phyloP scores from a whole-genome alignment of 2,329 filamentous ascomycete genomes.

The Neoarthrinium moseri region DNA sequence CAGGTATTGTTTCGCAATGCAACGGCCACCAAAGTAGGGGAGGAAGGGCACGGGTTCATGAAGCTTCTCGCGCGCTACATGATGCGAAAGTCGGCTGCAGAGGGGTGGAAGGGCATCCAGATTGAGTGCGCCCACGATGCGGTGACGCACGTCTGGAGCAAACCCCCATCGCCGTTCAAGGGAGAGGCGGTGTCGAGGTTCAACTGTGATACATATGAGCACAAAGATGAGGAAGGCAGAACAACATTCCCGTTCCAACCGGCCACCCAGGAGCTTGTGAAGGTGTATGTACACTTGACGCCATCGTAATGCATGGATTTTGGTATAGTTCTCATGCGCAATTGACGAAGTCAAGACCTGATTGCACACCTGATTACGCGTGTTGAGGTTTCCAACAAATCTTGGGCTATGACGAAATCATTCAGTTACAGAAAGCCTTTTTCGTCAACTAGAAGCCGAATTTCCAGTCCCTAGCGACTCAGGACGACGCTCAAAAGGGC shows the following conservation, averaged over 20 bases:
- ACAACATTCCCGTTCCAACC: constrained; percentile 12
- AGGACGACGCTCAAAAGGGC: too few relatives aligned
- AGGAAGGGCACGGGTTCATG: constrained; percentile 25
- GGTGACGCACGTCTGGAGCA: constrained; percentile 23
- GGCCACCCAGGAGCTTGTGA: constrained; percentile 11
- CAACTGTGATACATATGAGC: constrained; percentile 10
- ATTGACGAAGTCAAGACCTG: too few relatives aligned
- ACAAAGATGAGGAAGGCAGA: constrained; percentile 11
- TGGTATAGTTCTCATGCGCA: too few relatives aligned
- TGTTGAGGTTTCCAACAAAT: too few relatives aligned
- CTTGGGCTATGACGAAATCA: too few relatives aligned
- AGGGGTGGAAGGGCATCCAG: constrained; percentile 24
- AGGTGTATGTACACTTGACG: constrained; percentile 15
- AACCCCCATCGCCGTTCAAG: constrained; percentile 23
- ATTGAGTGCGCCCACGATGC: constrained; percentile 22
- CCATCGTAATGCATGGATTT: too few relatives aligned
- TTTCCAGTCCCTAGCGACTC: too few relatives aligned
- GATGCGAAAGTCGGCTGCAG: constrained; percentile 18
- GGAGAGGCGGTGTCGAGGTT: constrained; percentile 12
- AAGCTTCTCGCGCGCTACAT: constrained; percentile 18
- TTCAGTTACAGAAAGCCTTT: too few relatives aligned
- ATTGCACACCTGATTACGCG: too few relatives aligned
- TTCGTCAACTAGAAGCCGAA: too few relatives aligned
- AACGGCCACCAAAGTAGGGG: constrained; percentile 23
- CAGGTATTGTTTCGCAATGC: constrained; percentile 24